Base-by-base conservation (phyloP, 2,329 filamentous ascomycete genomes). In the Diplocarpon mali region DNA sequence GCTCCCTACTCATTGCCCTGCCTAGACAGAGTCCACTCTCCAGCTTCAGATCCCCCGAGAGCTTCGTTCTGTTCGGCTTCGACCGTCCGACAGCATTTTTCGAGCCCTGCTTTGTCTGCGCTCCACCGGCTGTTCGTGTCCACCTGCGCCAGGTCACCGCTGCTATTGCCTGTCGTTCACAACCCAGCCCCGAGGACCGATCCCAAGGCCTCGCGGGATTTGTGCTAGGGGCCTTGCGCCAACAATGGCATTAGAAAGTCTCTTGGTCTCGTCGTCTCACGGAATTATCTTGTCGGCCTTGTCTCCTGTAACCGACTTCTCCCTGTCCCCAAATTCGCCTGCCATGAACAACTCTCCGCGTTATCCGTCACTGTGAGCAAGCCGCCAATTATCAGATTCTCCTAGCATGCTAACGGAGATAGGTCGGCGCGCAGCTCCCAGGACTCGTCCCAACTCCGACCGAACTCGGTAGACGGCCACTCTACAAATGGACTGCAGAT, bases 201-300 rank as follows among this genome's bases (percentile, higher is more conserved):
- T 49, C 45, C 38, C 37, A 42, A 42, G 43, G 47, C 46, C 51
- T 37, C 35, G 42, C 36, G n/a, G 48, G 44, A 46, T 44, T 43
- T 45, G 37, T 38, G 43, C 49, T 49, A 51, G 42, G 42, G 53
- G 52, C 47, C 49, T 53, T 31, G 42, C 44, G 37, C 44, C 44
- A 47, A 55, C 42, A 44, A 78, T 78, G 75, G 75, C 75, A 62
- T 68, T 80, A 61, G 72, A 77, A 65, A 76, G 71, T 59, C 77
- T 78, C 48, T 62, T 83, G 56, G 69, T 77, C 58, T 74, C 76
- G 50, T 82, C 79, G 49, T 43, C 41, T 15, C 74, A 74, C 47
- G 75, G 72, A 60, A 75, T 67, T 63, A 64, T 75, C 53, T 67
- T 72, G 62, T 71, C 73, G 43, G 61, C 66, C 48, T 75, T 75